phyloP scores from a whole-genome alignment of 306 rosid genomes.

The Trifolium repens region DNA sequence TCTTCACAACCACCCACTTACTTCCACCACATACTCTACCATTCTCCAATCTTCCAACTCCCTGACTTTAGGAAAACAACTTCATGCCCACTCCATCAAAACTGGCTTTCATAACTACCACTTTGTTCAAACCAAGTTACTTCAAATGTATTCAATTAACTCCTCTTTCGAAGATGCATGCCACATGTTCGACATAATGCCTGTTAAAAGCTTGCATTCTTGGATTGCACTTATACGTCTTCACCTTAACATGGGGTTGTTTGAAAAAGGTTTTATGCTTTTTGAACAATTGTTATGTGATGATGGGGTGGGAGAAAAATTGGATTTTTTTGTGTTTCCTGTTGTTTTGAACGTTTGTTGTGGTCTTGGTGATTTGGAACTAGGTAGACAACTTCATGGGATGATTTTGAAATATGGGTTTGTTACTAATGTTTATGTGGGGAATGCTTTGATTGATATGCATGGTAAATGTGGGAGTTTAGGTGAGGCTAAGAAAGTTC shows the following conservation, averaged over 20 bases:
- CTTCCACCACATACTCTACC: not conserved
- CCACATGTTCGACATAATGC: constrained; percentile 1
- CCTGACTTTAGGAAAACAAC: not conserved
- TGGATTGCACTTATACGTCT: not conserved
- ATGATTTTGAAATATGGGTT: constrained; percentile 17
- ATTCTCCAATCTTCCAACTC: not conserved
- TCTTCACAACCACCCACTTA: not conserved
- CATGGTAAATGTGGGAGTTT: constrained; percentile 15
- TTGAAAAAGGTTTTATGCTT: not conserved
- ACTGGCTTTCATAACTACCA: not conserved
- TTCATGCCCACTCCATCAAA: not conserved
- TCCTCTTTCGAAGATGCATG: not conserved
- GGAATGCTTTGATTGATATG: constrained; percentile 14
- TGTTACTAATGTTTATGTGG: constrained; percentile 13
- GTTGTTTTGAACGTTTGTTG: not conserved
- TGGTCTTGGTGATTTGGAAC: not conserved
- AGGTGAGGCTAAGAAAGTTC: not conserved
- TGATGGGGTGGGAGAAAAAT: not conserved
- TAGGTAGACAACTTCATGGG: constrained; percentile 9
- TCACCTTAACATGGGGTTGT: constrained; percentile 8
- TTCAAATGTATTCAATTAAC: not conserved
- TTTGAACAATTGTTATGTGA: not conserved
- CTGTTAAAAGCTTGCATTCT: not conserved
- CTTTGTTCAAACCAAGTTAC: constrained; percentile 6
- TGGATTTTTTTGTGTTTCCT: constrained; percentile 4